Base-by-base conservation (phyloP, 202 grass and related monocot genomes). In the Saccharum hybrid region DNA sequence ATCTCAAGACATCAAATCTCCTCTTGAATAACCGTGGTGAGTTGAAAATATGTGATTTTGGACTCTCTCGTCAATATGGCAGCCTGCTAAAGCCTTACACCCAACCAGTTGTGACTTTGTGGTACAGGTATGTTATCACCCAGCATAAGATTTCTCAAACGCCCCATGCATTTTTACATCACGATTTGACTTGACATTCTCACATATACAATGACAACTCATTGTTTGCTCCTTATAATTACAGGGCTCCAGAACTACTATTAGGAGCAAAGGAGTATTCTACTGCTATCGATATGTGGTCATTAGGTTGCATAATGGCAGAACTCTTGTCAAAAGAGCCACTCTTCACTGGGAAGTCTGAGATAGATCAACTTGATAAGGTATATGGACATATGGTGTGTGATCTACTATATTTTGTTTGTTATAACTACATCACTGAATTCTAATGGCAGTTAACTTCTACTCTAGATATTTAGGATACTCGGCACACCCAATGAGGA, bases 31-130 rank as follows among this genome's bases (percentile, higher is more conserved):
- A 98, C 57, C 39, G 87, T 3, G 93, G 96, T 71, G 93, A 98
- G 85, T 68, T 97, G 77, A 97, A 97, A 89, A 93, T 94, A 86
- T 97, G 95, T 71, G 95, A 97, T 78, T 98, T 98, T 82, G 93
- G 93, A 48, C 86, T 98, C 33, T 85, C 96, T 73, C 90, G 91
- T 78, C 96, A 93, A 80, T 98, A 95, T 93, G 96, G 96, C 43
- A 92, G 91, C 42, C 93, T 86, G 46, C 82, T 92, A 72, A 98
- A 93, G 52, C 90, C 91, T 68, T 98, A 98, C 81, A 98, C 96
- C 80, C 93, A 88, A 37, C 84, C 91, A 76, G 96, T 98, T 67
- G 96, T 95, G 69, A 98, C 96, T 84, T 90, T 98, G 81, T 95
- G 90, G 90, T 98, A 95, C 59, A 95, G 96, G 96, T 95, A 86